Evolutionary conservation across 1,139 yeast genomes (phyloP), one percentile per base, ranked within the genome.

Genomic region (Yamadazyma dushanensis): DNA sequence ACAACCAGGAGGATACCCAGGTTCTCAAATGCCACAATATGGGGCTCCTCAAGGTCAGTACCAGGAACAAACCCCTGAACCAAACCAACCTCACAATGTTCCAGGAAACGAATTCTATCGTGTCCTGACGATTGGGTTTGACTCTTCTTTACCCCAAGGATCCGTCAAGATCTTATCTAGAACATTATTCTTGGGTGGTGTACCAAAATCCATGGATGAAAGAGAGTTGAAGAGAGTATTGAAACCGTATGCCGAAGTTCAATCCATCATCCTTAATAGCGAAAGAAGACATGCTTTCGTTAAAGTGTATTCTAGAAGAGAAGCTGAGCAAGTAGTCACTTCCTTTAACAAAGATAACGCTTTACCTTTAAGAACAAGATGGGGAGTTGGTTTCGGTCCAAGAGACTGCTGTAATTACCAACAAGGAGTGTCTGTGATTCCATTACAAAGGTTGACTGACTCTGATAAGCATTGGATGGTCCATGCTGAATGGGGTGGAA

Each of bases 311-410:
- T 86, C 95, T n/a, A 79, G 98, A 63, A 75, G 73, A 32, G 97
- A 90, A 59, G 98, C 98, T 16, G 96, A 88, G 56, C 77, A 73
- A 45, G 90, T 89, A 17, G 43, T 77, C 70, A 59, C 78, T 61
- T 52, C 76, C 50, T 61, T 81, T 73, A 70, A 69, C 53, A 68
- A 68, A 48, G 76, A 70, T 43, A 66, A 68, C 41, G 69, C 54
- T 9, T 75, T 67, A 48, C 81, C 73, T 34, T 76, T 79, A 56
- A 86, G 92, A 65, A 87, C 95, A 8, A 77, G 97, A 56, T 92
- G 98, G 98, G 98, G 97, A 48, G 97, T 92, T 46, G 98, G 98
- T 2, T 92, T 87, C 56, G 98, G 98, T 3, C 98, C 98, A 35
- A 80, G 98, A 69, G 97, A 92, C 58, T 90, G 97, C 66, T 88